Base-by-base conservation (phyloP, 805 yeast species). In the Ogataea trehalophila region DNA sequence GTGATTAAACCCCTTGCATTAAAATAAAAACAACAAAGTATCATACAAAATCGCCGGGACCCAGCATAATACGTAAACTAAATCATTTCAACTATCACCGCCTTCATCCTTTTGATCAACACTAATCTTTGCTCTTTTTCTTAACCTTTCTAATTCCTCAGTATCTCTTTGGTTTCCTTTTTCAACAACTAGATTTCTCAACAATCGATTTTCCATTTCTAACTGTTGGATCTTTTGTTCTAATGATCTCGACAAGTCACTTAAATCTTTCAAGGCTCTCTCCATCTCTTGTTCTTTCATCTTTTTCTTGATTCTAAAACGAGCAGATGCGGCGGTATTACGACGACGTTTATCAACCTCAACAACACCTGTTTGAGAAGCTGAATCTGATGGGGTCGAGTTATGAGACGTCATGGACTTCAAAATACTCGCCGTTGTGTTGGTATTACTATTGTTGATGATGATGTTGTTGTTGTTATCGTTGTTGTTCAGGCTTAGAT, bases 321-420 rank as follows among this genome's bases (percentile, higher is more conserved):
- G 75, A 4, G 97, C 97, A 18, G 92, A 82, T 1, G 99, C 98
- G 1, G 94, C 96, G 0, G 97, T 90, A 68, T 90, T 91, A 58
- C 95, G 77, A 54, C 85, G 80, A 52, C 96, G 77, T 68, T 88
- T 92, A 60, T 86, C 94, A 40, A 74, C 76, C 49, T 79, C 82
- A 15, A 39, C 50, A 33, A 18, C 22, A 23, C n/a, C n/a, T n/a
- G 33, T n/a, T 15, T 15, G 36, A 14, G 40, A 7, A 7, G 22
- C 33, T 11, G 23, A 15, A 39, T 15, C 18, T 22, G 33, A n/a
- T 15, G n/a, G 20, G 14, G 41, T 26, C 9, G 18, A 14, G 17
- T 33, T 15, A 33, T 15, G 33, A n/a, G 20, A 16, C 5, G 41
- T 6, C 17, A 15, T 15, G 17, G 16, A 6, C 36, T 26, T 26